Base-by-base conservation (phyloP, 2,329 filamentous ascomycete species). In the Hirsutella minnesotensis region DNA sequence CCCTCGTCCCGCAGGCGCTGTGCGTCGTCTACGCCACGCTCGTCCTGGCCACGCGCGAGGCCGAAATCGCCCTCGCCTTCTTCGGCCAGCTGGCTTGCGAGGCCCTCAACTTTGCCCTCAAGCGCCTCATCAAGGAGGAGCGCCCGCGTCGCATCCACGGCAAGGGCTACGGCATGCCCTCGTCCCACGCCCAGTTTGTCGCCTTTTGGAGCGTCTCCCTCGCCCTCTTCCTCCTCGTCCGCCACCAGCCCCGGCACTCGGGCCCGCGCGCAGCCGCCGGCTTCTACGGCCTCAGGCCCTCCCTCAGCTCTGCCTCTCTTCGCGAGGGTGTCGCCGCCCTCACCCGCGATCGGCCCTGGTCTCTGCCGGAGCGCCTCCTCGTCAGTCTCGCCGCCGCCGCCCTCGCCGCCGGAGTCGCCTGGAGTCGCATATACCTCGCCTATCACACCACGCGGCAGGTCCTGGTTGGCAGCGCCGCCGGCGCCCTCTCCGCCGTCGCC, bases 161-260 rank as follows among this genome's bases (percentile, higher is more conserved):
- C 44, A 94, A 94, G 62, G 92, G 92, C 49, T 98, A 98, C 59
- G 94, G 92, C 53, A 98, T 98, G 94, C 92, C 92, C 42, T 74
- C 69, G 37, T 95, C 89, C 31, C 92, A 98, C 65, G 85, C 92
- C 9, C 92, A 98, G 67, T 98, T 95, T 60, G 84, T 90, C 47
- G 76, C 83, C 44, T 98, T 87, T 69, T 96, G 95, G 74, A 83
- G 86, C 45, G 67, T 94, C 44, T 92, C 85, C 48, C 67, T 96
- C 46, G 72, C 78, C 20, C 70, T 98, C 18, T 96, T 96, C 67
- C 73, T 98, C 37, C 73, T 95, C 38, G 68, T 89, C 46, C 77
- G 90, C 47, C 88, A 95, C 62, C 69, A 71, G 5, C 82, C 83
- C 43, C 58, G 24, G 58, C 66, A 52, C 44, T 44, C 43, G 41